Base-by-base conservation (phyloP, 192 early-diverging fungal species). In the Backusella australiensis region DNA sequence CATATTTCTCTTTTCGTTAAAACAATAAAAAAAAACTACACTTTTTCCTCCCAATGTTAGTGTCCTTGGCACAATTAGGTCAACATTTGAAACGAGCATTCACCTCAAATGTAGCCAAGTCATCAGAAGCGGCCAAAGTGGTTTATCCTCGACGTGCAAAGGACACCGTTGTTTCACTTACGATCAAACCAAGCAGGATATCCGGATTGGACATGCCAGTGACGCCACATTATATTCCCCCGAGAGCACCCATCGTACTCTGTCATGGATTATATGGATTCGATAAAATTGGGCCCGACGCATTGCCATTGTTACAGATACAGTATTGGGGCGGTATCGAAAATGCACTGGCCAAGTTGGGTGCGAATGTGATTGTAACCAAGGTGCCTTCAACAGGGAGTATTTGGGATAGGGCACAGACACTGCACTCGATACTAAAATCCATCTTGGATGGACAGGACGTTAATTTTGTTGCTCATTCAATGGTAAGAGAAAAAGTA, bases 251-350 rank as follows among this genome's bases (percentile, higher is more conserved):
- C 3, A 87, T 97, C 39, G 94, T 96, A 2, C 86, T 97, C 8
- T 96, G 95, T 77, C 96, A 97, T 78, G 96, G 92, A 9, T 86
- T 98, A 23, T 98, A 95, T 82, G 96, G 96, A 2, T 98, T 95
- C 75, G 96, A 98, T 82, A 92, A 91, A 53, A 85, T 87, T 75
- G 95, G 96, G 0, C 93, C 93, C 0, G 90, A 90, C 8, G 82
- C 86, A 26, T 80, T 96, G 17, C 95, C 95, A 1, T 81, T 86
- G 21, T 81, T 98, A n/a, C 95, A 96, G 80, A 85, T 96, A 38
- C 92, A 95, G 69, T 97, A 95, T 78, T 96, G 94, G 94, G 87
- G 87, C 29, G 93, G 91, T 8, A 93, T 96, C 39, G 85, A 89
- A 49, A 89, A 96, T 71, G 92, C 94, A 2, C 79, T 98, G 75